phyloP scores from a whole-genome alignment of 2,329 filamentous ascomycete genomes.

The Calonectria montana region DNA sequence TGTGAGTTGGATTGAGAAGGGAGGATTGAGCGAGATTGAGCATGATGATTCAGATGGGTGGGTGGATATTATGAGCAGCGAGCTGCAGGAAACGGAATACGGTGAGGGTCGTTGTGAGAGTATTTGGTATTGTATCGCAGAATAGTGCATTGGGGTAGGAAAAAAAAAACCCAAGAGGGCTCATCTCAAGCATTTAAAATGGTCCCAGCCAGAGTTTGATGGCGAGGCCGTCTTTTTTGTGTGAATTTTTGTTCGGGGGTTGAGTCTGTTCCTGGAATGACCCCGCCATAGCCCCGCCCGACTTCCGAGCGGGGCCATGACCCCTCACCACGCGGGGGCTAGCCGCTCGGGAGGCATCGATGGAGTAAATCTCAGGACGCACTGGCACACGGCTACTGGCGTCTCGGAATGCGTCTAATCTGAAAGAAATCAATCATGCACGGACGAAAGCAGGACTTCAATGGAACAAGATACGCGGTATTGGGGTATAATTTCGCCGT shows the following conservation, averaged over 20 bases:
- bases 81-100: not conserved
- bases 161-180: not conserved
- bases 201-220: not conserved
- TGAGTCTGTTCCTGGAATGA: conserved; percentile 6
- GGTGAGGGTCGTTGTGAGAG: not conserved
- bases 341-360: not conserved
- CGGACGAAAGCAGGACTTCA: not conserved
- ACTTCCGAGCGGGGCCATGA: not conserved
- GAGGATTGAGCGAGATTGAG: conserved; percentile 13
- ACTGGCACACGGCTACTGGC: not conserved
- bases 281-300: conserved; percentile 8
- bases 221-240: not conserved
- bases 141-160: not conserved
- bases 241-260: not conserved
- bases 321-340: not conserved
- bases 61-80: not conserved
- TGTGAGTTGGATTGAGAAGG: not conserved
- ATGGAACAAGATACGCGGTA: too few relatives aligned
- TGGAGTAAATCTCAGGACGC: not conserved
- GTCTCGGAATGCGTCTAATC: not conserved
- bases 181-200: not conserved
- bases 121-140: not conserved
- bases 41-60: not conserved
- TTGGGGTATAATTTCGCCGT: too few relatives aligned
- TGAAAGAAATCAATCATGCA: not conserved